phyloP scores from a whole-genome alignment of 1,139 yeast genomes.

The Taphrina sp. region DNA sequence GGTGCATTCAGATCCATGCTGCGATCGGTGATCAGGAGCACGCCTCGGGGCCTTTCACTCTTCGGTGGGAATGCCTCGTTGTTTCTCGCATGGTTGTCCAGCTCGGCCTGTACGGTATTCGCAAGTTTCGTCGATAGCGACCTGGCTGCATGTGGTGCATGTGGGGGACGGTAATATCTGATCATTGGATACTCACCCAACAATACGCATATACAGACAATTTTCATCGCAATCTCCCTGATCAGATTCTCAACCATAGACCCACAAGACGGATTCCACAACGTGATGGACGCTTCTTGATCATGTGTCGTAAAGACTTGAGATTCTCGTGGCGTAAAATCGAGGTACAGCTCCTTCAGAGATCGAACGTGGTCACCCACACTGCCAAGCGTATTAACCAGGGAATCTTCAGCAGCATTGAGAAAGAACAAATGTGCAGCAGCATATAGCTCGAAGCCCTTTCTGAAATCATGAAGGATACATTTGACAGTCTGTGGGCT shows the following conservation, averaged over 20 bases:
- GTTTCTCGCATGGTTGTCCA: conserved; percentile 71
- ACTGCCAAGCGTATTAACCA: conserved; percentile 42
- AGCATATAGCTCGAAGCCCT: conserved; percentile 56
- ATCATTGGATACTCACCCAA: conserved; percentile 86
- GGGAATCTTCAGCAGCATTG: conserved; percentile 36
- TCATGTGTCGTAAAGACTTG: conserved; percentile 50
- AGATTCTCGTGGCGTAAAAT: conserved; percentile 53
- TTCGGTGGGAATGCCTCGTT: conserved; percentile 64
- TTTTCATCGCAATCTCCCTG: conserved; percentile 54
- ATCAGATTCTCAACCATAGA: conserved; percentile 62
- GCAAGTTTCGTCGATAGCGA: conserved; percentile 74
- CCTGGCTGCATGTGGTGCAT: conserved; percentile 55
- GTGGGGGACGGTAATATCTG: conserved; percentile 61
- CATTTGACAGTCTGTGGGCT: conserved; percentile 56
- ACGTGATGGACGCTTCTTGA: conserved; percentile 62
- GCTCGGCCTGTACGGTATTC: conserved; percentile 61
- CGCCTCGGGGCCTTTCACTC: conserved; percentile 56
- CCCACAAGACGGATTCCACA: conserved; percentile 65
- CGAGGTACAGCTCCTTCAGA: conserved; percentile 46
- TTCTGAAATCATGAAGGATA: conserved; percentile 57
- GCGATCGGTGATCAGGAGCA: conserved; percentile 75
- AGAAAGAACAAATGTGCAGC: conserved; percentile 56
- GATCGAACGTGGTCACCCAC: conserved; percentile 40
- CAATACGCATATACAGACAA: conserved; percentile 5
- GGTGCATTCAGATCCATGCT: conserved; percentile 83